phyloP scores from a whole-genome alignment of 257 asterid genomes.

The Gentiana straminea region DNA sequence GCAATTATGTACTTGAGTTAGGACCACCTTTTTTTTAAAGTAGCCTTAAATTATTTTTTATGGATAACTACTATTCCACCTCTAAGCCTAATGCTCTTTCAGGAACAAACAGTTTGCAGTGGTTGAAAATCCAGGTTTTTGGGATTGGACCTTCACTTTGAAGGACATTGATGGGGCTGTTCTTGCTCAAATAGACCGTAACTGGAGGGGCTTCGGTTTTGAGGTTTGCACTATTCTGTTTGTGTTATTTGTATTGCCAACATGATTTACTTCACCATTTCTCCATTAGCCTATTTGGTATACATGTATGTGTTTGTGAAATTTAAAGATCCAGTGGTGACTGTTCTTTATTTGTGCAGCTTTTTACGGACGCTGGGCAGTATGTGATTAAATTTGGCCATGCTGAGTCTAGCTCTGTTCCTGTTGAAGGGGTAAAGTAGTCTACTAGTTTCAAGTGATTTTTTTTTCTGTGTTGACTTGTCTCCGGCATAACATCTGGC shows the following conservation, averaged over 20 bases:
- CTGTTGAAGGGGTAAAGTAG: constrained; percentile 50
- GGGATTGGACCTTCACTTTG: constrained; percentile 95
- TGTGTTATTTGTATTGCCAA: too few species aligned
- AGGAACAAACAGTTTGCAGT: constrained; percentile 87
- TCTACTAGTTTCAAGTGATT: too few species aligned
- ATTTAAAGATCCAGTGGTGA: constrained; percentile 2
- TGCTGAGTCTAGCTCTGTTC: constrained; percentile 40
- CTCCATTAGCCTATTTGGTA: too few species aligned
- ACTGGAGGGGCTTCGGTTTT: constrained; percentile 95
- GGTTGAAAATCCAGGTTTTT: constrained; percentile 92
- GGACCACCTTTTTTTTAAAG: too few species aligned
- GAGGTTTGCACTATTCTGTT: constrained; percentile 38
- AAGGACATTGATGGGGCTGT: constrained; percentile 83
- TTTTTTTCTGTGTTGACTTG: background rate
- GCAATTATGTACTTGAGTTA: too few species aligned
- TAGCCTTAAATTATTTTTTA: background rate
- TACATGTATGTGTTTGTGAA: too few species aligned
- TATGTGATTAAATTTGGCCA: constrained; percentile 83
- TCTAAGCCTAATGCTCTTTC: constrained; percentile 15
- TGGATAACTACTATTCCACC: background rate
- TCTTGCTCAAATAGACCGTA: constrained; percentile 90
- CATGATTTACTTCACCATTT: too few species aligned
- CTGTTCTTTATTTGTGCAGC: constrained; percentile 32
- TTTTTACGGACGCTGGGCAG: constrained; percentile 96
- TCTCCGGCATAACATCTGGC: too few species aligned